Evolutionary conservation across 345 rosid genomes (phyloP), one percentile per base, ranked within the genome.

Genomic region (Cardamine chenopodiifolia): DNA sequence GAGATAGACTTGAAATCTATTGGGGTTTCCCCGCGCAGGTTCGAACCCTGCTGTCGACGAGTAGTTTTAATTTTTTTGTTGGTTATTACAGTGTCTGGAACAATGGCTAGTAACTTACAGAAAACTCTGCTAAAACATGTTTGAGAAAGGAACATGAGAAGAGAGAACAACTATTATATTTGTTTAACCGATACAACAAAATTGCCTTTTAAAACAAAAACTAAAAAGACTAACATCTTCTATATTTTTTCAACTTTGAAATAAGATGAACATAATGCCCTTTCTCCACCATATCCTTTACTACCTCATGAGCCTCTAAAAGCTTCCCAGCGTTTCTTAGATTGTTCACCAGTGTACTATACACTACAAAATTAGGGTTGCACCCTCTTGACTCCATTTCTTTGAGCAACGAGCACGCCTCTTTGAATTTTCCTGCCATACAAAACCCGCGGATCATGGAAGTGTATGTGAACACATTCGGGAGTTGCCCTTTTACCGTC

Each of bases 1-100:
- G 96, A 90, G 97, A 85, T 87, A 88, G 93, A 90, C 95, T 88
- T 88, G 93, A 90, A 89, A 89, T 91, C 89, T 87, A 85, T 86
- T 86, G 89, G 89, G 90, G 79, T 82, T 15, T 69, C 86, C 89
- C 88, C 86, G 86, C 89, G 89, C 89, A 86, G 88, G 86, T 89
- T 89, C 91, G 90, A 89, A 86, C 84, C 92, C 90, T 87, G 86
- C 88, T 87, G 90, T 86, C 87, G 86, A 86, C 89, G 91, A n/a
- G n/a, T 4, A 0, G 0, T 26, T 35, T 8, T 29, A 0, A 0
- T 1, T 26, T 1, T 26, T 37, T 20, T 29, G 0, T 35, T 62
- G 7, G 13, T 6, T 42, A 26, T n/a, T 39, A 17, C 6, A 23
- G 2, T 19, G 20, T 12, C 39, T 23, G 8, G 26, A 53, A 42